These are phyloP conservation scores for Davidsoniella eucalypti DNA, from an alignment of 2,329 filamentous ascomycete genomes.

Conservation along the genomic window DNA sequence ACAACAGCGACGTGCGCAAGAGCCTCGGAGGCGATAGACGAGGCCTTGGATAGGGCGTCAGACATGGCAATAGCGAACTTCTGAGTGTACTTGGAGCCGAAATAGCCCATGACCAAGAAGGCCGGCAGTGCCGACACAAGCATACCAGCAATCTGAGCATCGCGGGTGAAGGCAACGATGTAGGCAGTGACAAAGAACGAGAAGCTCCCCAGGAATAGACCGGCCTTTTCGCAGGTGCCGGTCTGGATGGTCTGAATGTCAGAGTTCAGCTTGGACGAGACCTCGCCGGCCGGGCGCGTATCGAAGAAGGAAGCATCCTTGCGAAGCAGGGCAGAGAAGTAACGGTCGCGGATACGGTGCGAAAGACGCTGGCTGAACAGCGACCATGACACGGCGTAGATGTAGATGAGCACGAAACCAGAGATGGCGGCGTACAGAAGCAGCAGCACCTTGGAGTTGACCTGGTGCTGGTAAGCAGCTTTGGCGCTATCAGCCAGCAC, in stretches of 20 bases:
- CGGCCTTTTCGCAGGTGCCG: conserved; percentile 56
- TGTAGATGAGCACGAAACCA: conserved; percentile 46
- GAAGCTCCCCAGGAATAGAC: conserved; percentile 42
- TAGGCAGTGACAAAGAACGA: conserved; percentile 54
- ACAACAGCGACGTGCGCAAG: conserved; percentile 44
- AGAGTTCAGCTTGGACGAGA: conserved; percentile 44
- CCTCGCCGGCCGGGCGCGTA: conserved; percentile 42
- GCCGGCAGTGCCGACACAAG: conserved; percentile 46
- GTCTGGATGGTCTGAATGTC: conserved; percentile 52
- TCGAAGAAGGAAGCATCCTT: conserved; percentile 52
- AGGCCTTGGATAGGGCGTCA: conserved; percentile 37
- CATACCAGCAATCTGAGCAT: conserved; percentile 45
- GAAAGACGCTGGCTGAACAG: conserved; percentile 47
- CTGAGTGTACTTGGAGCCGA: conserved; percentile 37
- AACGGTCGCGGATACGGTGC: conserved; percentile 43
- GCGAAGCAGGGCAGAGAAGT: conserved; percentile 39
- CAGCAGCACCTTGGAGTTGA: conserved; percentile 41
- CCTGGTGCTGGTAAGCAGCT: conserved; percentile 22
- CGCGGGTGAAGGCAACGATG: conserved; percentile 48
- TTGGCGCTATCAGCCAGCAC: conserved; percentile 11
- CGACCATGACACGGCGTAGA: conserved; percentile 47
- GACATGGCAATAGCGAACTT: conserved; percentile 34
- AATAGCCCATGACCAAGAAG: conserved; percentile 40
- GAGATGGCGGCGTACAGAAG: conserved; percentile 49
- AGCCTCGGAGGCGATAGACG: conserved; percentile 45